These are phyloP conservation scores for Brassica nigra DNA, from an alignment of 345 rosid species.

Conservation along the genomic window DNA sequence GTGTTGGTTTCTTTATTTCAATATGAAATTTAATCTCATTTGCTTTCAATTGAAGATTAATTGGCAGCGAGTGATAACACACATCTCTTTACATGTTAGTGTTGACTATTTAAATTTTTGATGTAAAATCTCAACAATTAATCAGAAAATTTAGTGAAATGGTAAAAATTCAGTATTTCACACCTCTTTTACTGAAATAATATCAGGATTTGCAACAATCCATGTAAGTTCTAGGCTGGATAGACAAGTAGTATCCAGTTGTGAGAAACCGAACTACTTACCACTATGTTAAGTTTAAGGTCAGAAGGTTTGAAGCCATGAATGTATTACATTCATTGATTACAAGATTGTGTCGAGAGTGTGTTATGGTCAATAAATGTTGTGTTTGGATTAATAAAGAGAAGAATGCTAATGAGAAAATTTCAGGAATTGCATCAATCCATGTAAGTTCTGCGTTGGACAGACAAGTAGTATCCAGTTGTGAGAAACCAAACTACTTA, in stretches of 20 bases:
- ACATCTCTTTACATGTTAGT: neutral
- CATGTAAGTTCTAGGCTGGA: too few species aligned
- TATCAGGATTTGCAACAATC: neutral
- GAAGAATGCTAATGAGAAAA: neutral
- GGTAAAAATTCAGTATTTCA: neutral
- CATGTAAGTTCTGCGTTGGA: neutral
- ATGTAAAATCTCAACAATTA: neutral
- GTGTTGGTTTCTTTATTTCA: neutral
- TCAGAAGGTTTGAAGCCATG: neutral
- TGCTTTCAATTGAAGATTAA: too few species aligned
- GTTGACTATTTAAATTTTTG: neutral
- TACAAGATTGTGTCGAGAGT: neutral
- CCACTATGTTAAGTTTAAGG: too few species aligned
- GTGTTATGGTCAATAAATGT: neutral
- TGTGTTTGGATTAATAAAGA: neutral
- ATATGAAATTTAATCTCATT: neutral
- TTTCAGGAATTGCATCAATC: neutral
- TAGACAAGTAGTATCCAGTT: too few species aligned
- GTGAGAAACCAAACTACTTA: neutral
- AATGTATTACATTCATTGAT: too few species aligned
- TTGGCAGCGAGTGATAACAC: too few species aligned
- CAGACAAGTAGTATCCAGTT: neutral
- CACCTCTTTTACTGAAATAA: neutral
- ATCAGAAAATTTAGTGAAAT: neutral
- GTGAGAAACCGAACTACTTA: too few species aligned